These are phyloP conservation scores for Punica granatum DNA, from an alignment of 345 rosid species.

Conservation along the genomic window DNA sequence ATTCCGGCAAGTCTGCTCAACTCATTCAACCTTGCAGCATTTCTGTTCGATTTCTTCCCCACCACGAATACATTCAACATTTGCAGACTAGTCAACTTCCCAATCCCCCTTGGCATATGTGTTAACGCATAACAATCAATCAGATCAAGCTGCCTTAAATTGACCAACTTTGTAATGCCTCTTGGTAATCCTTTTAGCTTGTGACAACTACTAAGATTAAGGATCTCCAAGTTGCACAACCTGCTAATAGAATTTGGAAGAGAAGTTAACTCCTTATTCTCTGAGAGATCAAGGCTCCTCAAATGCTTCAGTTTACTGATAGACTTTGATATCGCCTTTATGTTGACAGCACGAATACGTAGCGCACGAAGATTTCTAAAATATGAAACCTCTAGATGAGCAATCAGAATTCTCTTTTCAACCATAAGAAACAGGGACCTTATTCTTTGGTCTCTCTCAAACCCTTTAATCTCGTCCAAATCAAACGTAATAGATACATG, in stretches of 20 bases:
- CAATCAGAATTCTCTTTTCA: background rate
- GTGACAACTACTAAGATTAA: fast-evolving
- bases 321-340: background rate
- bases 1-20: background rate
- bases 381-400: too few species aligned
- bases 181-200: fast-evolving
- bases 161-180: background rate
- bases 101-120: background rate
- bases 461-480: background rate
- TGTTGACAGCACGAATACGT: background rate
- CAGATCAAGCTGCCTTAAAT: background rate
- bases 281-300: background rate
- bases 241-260: background rate
- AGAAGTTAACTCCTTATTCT: fast-evolving
- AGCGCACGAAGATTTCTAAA: background rate
- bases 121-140: fast-evolving
- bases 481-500: background rate
- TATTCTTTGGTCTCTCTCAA: background rate
- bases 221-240: background rate
- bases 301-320: background rate
- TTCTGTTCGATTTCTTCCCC: background rate
- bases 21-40: background rate
- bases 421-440: too few species aligned
- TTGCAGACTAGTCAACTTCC: constrained; percentile 4
- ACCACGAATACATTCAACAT: constrained; percentile 1